phyloP scores from a whole-genome alignment of 139 green algal species.

The Pleodorina starrii region DNA sequence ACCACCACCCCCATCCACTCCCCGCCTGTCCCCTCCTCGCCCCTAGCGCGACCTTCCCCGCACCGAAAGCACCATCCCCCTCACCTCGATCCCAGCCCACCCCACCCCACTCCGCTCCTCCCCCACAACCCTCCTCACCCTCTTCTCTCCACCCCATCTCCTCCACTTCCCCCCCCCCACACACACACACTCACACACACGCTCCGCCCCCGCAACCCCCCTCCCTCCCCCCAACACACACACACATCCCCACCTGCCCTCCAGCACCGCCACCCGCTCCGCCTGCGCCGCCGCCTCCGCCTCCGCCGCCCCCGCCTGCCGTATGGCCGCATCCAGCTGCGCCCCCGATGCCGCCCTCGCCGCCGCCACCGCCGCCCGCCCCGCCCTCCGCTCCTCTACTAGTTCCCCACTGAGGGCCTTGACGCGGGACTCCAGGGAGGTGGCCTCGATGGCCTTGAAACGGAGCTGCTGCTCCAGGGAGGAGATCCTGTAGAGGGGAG shows the following conservation, averaged over 20 bases:
- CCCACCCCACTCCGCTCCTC: too few species aligned
- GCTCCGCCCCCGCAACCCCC: too few species aligned
- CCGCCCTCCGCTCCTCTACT: conserved; percentile 29
- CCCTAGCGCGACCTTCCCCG: too few species aligned
- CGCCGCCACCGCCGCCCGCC: background rate
- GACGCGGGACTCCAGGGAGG: conserved; percentile 17
- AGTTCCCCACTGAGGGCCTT: conserved; percentile 8
- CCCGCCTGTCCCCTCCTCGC: too few species aligned
- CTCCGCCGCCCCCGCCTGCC: conserved; percentile 25
- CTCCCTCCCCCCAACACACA: too few species aligned
- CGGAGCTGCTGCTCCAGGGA: conserved; percentile 48
- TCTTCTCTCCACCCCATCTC: too few species aligned
- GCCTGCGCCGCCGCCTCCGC: background rate
- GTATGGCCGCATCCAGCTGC: conserved; percentile 26
- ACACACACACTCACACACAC: background rate
- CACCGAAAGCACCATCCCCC: too few species aligned
- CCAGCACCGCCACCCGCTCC: conserved; percentile 4
- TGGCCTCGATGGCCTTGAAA: conserved; percentile 15
- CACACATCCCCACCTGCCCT: conserved; percentile 6
- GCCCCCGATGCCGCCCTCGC: background rate
- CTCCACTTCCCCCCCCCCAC: too few species aligned
- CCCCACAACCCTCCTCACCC: too few species aligned
- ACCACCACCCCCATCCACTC: too few species aligned
- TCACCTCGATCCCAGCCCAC: too few species aligned
- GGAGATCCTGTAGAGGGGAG: background rate